Evolutionary conservation across 1,284 basidiomycete species (phyloP), one percentile per base, ranked within the genome.

Genomic region (Anthracocystis walkeri): DNA sequence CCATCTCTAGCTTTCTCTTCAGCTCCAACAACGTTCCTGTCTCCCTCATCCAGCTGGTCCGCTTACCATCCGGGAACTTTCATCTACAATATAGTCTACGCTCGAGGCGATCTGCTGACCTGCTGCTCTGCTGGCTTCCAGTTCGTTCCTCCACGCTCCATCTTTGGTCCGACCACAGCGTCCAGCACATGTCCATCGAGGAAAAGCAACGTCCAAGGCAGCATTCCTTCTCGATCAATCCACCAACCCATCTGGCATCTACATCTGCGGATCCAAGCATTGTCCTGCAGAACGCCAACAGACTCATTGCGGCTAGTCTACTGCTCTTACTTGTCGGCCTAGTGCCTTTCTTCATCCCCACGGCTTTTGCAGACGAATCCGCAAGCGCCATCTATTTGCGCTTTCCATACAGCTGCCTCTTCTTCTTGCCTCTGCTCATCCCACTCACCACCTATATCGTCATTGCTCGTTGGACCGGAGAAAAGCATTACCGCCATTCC

Each of bases 391-490:
- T 64, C 54, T 75, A 70, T 44, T 58, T 80, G 29, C 35, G 41
- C 42, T 77, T 68, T 42, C 80, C 80, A 16, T 64, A 71, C 71
- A 79, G 63, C 59, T 31, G 68, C 25, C 44, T 76, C 45, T 80
- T 76, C 62, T 80, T 81, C 55, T 12, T 78, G 12, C 81, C 82
- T 0, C 64, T 83, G 18, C 46, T 79, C n/a, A 66, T 83, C 7
- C 82, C 82, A 1, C 70, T 83, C 4, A 59, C 79, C 21, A 70
- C 71, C 25, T 84, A 83, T 52, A 27, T 83, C 27, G 73, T 81
- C 38, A 82, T 84, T 41, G 82, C 82, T 18, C 73, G 81, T 27
- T 84, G 80, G 79, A 82, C 79, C 11, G 80, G 77, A 27, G 78
- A 80, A 21, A 75, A 80, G 58, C 70, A 73, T 35, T 78, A 74